Evolutionary conservation across 257 asterid genomes (phyloP).

Genomic region (Gentiana dahurica): DNA sequence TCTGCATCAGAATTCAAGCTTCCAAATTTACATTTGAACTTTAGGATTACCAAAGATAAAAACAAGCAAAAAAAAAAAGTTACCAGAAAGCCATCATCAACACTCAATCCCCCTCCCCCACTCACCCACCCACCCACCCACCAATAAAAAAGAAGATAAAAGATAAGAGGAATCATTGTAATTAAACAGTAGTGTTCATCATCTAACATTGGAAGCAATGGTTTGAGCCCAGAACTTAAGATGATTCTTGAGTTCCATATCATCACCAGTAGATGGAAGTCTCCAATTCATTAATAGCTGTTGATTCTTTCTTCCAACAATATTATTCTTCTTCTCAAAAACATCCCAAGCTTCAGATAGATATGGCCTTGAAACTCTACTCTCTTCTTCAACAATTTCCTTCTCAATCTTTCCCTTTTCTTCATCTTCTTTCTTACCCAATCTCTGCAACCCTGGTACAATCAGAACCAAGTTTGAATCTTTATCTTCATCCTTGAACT

Average conservation of each 20-base stretch:
- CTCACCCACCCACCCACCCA: too few relatives aligned
- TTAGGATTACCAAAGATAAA: too few relatives aligned
- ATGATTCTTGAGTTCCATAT: conserved; percentile 54
- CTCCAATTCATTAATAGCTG: conserved; percentile 32
- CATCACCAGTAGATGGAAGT: conserved; percentile 37
- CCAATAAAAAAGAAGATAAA: too few relatives aligned
- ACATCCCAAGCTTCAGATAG: conserved; percentile 47
- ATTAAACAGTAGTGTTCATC: background rate
- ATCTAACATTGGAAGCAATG: conserved; percentile 58
- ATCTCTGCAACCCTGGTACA: conserved; percentile 51
- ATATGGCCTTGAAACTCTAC: conserved; percentile 31
- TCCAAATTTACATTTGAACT: too few relatives aligned
- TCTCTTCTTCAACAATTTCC: background rate
- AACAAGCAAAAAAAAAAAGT: too few relatives aligned
- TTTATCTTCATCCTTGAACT: conserved; percentile 44
- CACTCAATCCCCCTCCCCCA: too few relatives aligned
- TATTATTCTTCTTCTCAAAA: conserved; percentile 14
- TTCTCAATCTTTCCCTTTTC: background rate
- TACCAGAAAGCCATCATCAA: too few relatives aligned
- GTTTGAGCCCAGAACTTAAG: conserved; percentile 65
- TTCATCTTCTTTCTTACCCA: conserved; percentile 17
- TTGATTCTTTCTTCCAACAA: background rate
- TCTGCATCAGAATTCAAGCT: too few relatives aligned
- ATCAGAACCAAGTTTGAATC: conserved; percentile 42
- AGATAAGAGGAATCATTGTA: background rate